Base-by-base conservation (phyloP, 169 alveolate genomes). In the Eimeria necatrix region DNA sequence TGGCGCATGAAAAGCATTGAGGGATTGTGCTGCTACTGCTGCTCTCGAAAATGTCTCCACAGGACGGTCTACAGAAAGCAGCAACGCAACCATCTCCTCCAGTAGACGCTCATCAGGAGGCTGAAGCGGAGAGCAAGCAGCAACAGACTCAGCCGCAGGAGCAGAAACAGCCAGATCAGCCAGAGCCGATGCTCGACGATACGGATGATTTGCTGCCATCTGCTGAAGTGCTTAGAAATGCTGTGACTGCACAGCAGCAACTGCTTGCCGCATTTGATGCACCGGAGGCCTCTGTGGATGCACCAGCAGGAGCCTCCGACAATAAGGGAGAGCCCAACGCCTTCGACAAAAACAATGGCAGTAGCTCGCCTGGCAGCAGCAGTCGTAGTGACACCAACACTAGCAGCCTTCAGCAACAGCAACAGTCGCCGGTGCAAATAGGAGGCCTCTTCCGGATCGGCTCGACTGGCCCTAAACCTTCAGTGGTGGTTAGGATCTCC, bases 141-240 rank as follows among this genome's bases (percentile, higher is more conserved):
- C 84, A 61, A 10, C 85, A 87, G 93, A 24, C 26, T 9, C 93
- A 46, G 71, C 93, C 61, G 93, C 93, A 61, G 24, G 68, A 60
- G 89, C 70, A 49, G 49, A 68, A 32, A 18, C 71, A 48, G 22
- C 64, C 48, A 70, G 51, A 53, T 32, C 73, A 80, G 91, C 60
- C 70, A 18, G 80, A 86, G 93, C 60, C 49, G 53, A 18, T 12
- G 24, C 53, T 14, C 16, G 93, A 61, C 16, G 85, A 87, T 70
- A 10, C 32, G 53, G 93, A 56, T 84, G 78, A 84, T 7, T 56
- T 84, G 78, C 32, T 84, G 60, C 92, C 92, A 48, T 84, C 92
- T 7, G 92, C 92, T 26, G 61, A 51, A 46, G 92, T 84, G 80
- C 92, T 84, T 12, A 84, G 78, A 84, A 60, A 26, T 76, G 92